A percentile compares a stretch with the other conserved stretches of the same genome.
These are phyloP conservation scores for Coniochaeta sp. DNA, from an alignment of 2,329 filamentous ascomycete species.

Conservation along the genomic window DNA sequence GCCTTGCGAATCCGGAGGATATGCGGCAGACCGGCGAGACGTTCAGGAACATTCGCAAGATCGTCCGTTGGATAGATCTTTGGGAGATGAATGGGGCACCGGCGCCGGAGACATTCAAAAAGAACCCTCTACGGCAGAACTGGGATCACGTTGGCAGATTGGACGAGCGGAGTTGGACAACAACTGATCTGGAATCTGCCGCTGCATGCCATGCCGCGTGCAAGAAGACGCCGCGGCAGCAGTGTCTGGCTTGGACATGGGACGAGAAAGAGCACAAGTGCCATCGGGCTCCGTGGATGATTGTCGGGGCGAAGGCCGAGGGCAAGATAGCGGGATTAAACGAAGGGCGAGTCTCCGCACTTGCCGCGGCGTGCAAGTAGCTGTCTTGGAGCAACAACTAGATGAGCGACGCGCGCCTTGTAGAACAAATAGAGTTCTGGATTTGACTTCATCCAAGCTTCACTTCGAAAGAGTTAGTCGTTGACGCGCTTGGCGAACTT, in stretches of 20 bases:
- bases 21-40: constrained; percentile 34
- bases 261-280: constrained; percentile 31
- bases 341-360: constrained; percentile 8
- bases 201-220: constrained; percentile 37
- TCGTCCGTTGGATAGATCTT: constrained; percentile 40
- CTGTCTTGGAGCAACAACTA: neutral
- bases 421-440: neutral
- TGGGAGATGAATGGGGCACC: constrained; percentile 37
- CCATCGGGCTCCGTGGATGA: constrained; percentile 40
- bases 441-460: neutral
- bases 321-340: constrained; percentile 31
- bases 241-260: constrained; percentile 46
- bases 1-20: constrained; percentile 31
- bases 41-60: constrained; percentile 26
- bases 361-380: neutral
- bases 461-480: neutral
- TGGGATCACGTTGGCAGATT: constrained; percentile 42
- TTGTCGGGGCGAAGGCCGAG: constrained; percentile 30
- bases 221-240: constrained; percentile 19
- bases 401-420: neutral
- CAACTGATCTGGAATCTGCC: constrained; percentile 26
- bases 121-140: constrained; percentile 25
- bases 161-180: constrained; percentile 31
- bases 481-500: neutral
- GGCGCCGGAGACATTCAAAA: constrained; percentile 27